Evolutionary conservation across 1,284 basidiomycete species (phyloP).

Genomic region (Calocybe gambosa): DNA sequence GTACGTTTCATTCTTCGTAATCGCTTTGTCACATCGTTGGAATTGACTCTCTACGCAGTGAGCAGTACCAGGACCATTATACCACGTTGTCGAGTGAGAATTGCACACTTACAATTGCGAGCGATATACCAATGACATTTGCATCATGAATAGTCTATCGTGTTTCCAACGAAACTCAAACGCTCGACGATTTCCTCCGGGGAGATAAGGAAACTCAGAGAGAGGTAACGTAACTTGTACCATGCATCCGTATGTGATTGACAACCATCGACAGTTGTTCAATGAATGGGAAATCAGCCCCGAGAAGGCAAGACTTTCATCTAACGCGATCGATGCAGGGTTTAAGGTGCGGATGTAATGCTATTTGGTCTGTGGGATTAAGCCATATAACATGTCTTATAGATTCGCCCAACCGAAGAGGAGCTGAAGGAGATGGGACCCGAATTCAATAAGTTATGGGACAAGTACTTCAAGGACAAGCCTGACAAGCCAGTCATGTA

Average conservation of each 20-base stretch:
- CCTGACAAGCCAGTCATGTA: constrained; percentile 72
- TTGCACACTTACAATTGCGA: background rate
- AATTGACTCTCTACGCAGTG: constrained; percentile 28
- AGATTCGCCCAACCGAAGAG: constrained; percentile 62
- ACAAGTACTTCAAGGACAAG: constrained; percentile 69
- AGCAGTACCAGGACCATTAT: constrained; percentile 71
- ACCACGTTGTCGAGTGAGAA: constrained; percentile 56
- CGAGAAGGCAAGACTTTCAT: constrained; percentile 61
- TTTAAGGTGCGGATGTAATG: constrained; percentile 45
- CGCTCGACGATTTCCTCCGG: constrained; percentile 64
- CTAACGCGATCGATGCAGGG: constrained; percentile 68
- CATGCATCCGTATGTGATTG: background rate
- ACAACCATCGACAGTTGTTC: constrained; percentile 37
- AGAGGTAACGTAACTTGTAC: constrained; percentile 30
- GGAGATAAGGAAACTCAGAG: constrained; percentile 54
- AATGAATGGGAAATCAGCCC: constrained; percentile 64
- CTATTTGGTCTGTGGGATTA: background rate
- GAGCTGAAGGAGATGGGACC: constrained; percentile 72
- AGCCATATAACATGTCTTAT: background rate
- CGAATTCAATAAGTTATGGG: constrained; percentile 65
- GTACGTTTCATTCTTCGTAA: constrained; percentile 28
- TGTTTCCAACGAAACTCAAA: constrained; percentile 58
- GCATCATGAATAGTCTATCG: constrained; percentile 45
- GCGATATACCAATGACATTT: background rate
- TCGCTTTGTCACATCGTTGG: background rate